Base-by-base conservation (phyloP, 495 filamentous ascomycete genomes). In the Neurospora tetrasperma region DNA sequence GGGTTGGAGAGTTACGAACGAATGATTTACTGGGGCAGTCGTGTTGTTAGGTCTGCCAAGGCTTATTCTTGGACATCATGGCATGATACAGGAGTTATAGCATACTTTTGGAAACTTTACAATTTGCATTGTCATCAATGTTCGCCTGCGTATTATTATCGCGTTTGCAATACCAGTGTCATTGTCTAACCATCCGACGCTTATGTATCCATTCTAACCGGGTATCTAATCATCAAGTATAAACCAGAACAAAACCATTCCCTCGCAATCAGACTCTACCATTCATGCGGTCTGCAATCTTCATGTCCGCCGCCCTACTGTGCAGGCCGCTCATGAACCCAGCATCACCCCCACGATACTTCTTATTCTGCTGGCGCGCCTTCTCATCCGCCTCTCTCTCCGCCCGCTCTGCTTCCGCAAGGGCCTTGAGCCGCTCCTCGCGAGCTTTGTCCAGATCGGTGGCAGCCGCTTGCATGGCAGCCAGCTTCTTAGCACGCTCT, bases 381-480 rank as follows among this genome's bases (percentile, higher is more conserved):
- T 77, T 82, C 40, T 90, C 87, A 68, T 97, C 93, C 1, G 85
- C 86, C 76, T 92, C 89, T 42, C 84, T 83, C 74, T 89, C 87
- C 20, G 83, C 80, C 68, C 89, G 84, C 73, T 97, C 93, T 71
- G 85, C 85, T 46, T 88, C 87, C 41, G 86, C 87, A 46, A 96
- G 85, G 5, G 89, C 87, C 2, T 88, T 87, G 27, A 98, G 83
- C 38, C 94, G 89, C 59, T 87, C 86, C 69, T 89, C 88, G 23
- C 96, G 92, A 69, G 91, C 89, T 44, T 85, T 75, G 79, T 98
- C 92, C 73, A 99, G 85, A 14, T 91, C 88, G 4, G 85, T 84
- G n/a, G 96, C 96, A 71, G 92, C 93, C 35, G 88, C 86, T 77
- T 94, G 92, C 96, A 99, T 99, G 42, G 90, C 92, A 20, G 92